Base-by-base conservation (phyloP, 2,329 filamentous ascomycete species). In the Sphaerostilbella broomeana region DNA sequence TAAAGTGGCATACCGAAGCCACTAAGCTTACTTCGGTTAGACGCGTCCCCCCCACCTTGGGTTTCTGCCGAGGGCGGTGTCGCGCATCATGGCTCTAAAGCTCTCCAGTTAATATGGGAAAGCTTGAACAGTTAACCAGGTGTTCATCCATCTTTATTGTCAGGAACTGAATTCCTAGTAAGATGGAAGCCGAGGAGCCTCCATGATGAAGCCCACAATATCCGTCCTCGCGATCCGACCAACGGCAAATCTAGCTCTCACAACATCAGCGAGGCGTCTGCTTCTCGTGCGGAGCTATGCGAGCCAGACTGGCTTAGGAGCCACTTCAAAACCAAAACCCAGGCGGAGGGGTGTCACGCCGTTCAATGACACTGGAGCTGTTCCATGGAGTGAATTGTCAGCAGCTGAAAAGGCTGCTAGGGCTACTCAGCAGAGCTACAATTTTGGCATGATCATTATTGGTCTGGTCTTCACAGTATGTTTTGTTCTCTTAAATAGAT, bases 391-490 rank as follows among this genome's bases (percentile, higher is more conserved):
- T 3, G 72, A 92, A 39, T 73, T 97, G 3, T 87, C 81, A 1
- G 68, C 65, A 0, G 68, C 68, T 33, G 90, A 95, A 59, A 95
- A 95, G 61, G 79, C 81, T 3, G 84, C 83, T 17, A 77, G 90
- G 26, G 85, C 87, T 7, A 90, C 86, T 1, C 89, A 95, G 62
- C 90, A 95, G 62, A 84, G 82, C 12, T 83, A 94, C 68, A 95
- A 97, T 62, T 79, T 95, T 49, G 73, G 82, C 49, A 63, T 95
- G 46, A 78, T 95, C 7, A 50, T 87, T 2, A 69, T 81, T 6
- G 90, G 90, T 18, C 64, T 89, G 9, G 73, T 79, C 22, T 68
- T 90, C 51, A 95, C 89, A 24, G 85, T 87, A 70, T 46, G 37
- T 16, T 34, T 15, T 2, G 7, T 19, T 12, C 12, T 30, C 9